Evolutionary conservation across 495 filamentous ascomycete species (phyloP), one percentile per base, ranked within the genome.

Genomic region (Pyronema domesticum): DNA sequence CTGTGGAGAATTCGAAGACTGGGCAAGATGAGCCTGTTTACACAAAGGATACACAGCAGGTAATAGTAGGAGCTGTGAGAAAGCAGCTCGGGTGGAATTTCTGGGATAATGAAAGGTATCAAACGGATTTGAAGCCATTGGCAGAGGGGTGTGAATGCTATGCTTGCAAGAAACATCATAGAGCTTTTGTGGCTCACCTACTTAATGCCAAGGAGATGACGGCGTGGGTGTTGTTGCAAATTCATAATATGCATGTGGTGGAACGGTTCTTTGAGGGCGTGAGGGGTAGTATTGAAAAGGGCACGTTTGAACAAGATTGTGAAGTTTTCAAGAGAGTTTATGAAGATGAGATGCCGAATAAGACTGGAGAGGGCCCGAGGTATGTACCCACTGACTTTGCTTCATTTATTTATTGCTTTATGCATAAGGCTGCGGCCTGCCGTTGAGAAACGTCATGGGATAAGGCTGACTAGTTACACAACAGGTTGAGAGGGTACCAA

Each of bases 121-220:
- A 10, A 19, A 72, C 69, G 17, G 76, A 81, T 54, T 58, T 83
- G 0, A 59, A 63, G 0, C 80, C 88, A 0, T 69, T 96, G 13
- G 57, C 60, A 0, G 52, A 70, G 30, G 69, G 66, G 40, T 98
- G 91, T 68, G 57, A 68, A 15, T 98, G 91, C 73, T 91, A 94
- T 65, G 70, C 88, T 15, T 98, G 91, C 72, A 77, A 71, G 1
- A 74, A 75, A 10, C 93, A 98, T 67, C 86, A 94, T 67, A 71
- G 79, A 6, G 89, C 93, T 1, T 96, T 82, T 68, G 58, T 96
- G 35, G 81, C 86, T 55, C 93, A 98, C 64, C 75, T 98, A 5
- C 74, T 98, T 3, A 66, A 72, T 13, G 86, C 91, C 0, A 89
- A 87, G 59, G 91, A 98, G 67, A 95, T 98, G 93, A 79, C 94